Conservation (phyloP, 257 asterid genomes). For the Nicotiana obtusifolia region DNA sequence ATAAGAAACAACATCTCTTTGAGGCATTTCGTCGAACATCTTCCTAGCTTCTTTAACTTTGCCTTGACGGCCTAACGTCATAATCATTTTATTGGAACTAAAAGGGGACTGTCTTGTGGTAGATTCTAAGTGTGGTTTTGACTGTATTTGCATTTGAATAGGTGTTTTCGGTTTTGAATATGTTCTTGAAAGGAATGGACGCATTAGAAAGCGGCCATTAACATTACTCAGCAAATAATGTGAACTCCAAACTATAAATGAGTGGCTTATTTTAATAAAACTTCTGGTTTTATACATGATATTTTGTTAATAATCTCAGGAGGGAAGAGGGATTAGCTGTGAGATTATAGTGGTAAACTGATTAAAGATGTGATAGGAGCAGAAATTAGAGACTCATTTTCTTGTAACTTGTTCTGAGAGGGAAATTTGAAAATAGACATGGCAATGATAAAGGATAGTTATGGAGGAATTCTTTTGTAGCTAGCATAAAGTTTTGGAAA, state of each 20-base stretch:
- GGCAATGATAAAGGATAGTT: not conserved
- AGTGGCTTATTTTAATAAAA: not conserved
- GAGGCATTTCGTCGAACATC: constrained; percentile 45
- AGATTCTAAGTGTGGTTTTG: not conserved
- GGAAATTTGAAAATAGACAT: not conserved
- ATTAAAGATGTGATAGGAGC: not conserved
- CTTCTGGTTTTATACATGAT: not conserved
- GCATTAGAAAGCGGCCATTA: not conserved
- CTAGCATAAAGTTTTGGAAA: too few species aligned
- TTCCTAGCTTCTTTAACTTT: constrained; percentile 33
- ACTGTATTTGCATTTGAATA: not conserved
- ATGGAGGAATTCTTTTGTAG: too few species aligned
- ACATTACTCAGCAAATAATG: not conserved
- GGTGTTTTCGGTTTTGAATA: not conserved
- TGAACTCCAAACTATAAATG: not conserved
- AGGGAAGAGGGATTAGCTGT: not conserved
- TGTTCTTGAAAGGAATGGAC: constrained; percentile 3
- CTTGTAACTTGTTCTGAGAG: not conserved
- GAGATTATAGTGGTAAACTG: too few species aligned
- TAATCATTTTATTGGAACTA: not conserved
- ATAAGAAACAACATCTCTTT: constrained; percentile 42
- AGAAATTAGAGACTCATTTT: not conserved
- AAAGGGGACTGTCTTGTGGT: not conserved
- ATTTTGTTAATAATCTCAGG: not conserved
- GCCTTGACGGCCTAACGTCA: constrained; percentile 33